Conservation (phyloP, 805 yeast genomes). For the Metschnikowia drakensbergensis region DNA sequence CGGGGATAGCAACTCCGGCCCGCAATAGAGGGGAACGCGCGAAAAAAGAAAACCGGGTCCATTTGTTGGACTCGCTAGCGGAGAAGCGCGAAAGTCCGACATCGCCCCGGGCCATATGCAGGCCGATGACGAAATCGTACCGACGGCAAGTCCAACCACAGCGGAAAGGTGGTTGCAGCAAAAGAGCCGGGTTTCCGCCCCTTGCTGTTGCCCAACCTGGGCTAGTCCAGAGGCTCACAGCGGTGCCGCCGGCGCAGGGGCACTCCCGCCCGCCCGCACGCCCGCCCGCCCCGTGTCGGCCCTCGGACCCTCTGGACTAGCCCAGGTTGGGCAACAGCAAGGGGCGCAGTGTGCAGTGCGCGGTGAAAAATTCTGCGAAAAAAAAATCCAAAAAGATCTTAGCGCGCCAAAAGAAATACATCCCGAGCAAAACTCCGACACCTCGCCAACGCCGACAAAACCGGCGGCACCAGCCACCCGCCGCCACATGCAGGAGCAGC, state of each 20-base stretch:
- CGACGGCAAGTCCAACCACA: background rate
- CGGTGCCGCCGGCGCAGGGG: no score
- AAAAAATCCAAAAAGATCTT: background rate
- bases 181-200: no score
- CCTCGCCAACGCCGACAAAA: no score
- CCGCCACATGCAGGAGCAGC: no score
- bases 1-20: background rate
- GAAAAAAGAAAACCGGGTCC: background rate
- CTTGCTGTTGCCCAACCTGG: no score
- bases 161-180: background rate
- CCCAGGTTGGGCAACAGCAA: background rate
- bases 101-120: constrained; percentile 4
- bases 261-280: no score
- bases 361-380: constrained; percentile 1
- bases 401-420: constrained; percentile 1
- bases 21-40: background rate
- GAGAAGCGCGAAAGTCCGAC: constrained; percentile 5
- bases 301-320: no score
- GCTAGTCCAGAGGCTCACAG: no score
- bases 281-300: no score
- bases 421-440: constrained; percentile 2
- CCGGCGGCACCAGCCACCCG: no score
- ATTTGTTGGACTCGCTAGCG: background rate
- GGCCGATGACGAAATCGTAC: constrained; percentile 11
- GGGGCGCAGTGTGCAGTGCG: background rate